These are phyloP conservation scores for Saprolegnia diclina DNA, from an alignment of 352 stramenopile genomes.

Conservation along the genomic window DNA sequence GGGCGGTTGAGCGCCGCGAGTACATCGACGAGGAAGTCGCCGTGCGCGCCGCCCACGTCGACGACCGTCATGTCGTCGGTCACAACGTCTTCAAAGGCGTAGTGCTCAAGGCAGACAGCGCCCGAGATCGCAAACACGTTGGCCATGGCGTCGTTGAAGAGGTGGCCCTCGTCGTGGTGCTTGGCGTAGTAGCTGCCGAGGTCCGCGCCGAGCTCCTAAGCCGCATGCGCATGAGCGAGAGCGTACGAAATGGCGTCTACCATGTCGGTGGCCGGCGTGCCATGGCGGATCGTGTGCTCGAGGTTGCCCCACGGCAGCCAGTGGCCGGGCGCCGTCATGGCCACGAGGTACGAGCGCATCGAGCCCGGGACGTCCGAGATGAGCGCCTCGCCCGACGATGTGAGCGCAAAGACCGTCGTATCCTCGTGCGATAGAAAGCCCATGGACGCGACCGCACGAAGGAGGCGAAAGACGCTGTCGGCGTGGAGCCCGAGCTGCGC, in stretches of 20 bases:
- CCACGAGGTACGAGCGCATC: conserved; percentile 22
- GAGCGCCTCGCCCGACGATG: conserved; percentile 10
- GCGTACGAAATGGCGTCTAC: background rate
- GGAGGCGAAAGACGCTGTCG: conserved; percentile 23
- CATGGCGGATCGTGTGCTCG: conserved; percentile 7
- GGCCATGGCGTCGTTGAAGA: conserved; percentile 22
- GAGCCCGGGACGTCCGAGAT: conserved; percentile 22
- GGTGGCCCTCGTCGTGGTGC: conserved; percentile 11
- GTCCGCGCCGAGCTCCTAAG: conserved; percentile 19
- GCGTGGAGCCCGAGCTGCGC: conserved; percentile 12
- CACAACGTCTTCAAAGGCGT: conserved; percentile 15
- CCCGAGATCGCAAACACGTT: conserved; percentile 14
- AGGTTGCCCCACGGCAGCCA: conserved; percentile 24
- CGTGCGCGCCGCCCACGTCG: conserved; percentile 18
- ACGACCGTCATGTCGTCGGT: conserved; percentile 21
- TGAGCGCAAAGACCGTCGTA: conserved; percentile 13
- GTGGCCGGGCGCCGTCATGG: conserved; percentile 15
- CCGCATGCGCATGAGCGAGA: background rate
- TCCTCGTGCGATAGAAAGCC: conserved; percentile 4
- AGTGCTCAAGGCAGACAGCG: conserved; percentile 3
- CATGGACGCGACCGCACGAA: conserved; percentile 21
- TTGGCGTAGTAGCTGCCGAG: conserved; percentile 25
- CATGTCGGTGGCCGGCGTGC: conserved; percentile 17
- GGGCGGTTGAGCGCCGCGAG: conserved; percentile 10
- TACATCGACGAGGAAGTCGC: conserved; percentile 12